Percentiles rank a stretch among this genome's conserved stretches.
phyloP scores from a whole-genome alignment of 768 basidiomycete species.

The Macrolepiota albuminosa region DNA sequence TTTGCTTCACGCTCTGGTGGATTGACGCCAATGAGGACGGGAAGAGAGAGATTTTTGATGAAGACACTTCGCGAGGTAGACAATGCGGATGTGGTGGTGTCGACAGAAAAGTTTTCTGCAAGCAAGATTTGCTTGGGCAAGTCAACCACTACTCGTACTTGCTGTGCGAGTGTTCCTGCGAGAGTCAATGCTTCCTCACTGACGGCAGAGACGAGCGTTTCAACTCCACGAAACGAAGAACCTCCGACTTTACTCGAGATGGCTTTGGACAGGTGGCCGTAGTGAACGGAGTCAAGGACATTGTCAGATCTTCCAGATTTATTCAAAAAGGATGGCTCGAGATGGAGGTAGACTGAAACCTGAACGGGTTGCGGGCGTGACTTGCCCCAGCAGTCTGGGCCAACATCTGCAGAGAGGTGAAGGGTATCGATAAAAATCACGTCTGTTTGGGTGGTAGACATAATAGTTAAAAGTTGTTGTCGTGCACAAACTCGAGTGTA shows the following conservation, averaged over 20 bases:
- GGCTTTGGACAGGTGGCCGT: conserved; percentile 54
- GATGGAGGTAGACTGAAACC: conserved; percentile 45
- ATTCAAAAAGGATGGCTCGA: conserved; percentile 36
- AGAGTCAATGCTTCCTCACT: conserved; percentile 31
- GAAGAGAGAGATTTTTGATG: conserved; percentile 43
- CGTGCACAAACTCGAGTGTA: neutral
- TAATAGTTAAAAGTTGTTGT: neutral
- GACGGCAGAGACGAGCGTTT: conserved; percentile 31
- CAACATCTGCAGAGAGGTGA: conserved; percentile 35
- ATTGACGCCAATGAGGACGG: conserved; percentile 67
- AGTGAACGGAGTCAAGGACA: conserved; percentile 57
- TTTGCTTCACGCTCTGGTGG: conserved; percentile 61
- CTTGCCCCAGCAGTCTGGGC: conserved; percentile 49
- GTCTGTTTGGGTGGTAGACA: conserved; percentile 23
- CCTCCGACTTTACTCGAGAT: conserved; percentile 27
- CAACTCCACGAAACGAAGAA: conserved; percentile 21
- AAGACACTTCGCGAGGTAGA: conserved; percentile 23
- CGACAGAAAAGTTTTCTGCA: conserved; percentile 37
- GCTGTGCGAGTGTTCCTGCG: conserved; percentile 29
- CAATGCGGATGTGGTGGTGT: conserved; percentile 23
- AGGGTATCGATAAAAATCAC: conserved; percentile 41
- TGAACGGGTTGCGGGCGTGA: conserved; percentile 45
- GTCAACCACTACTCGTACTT: conserved; percentile 37
- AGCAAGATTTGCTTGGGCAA: conserved; percentile 50
- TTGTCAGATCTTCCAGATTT: conserved; percentile 43